These are phyloP conservation scores for Barnettozyma pratensis DNA, from an alignment of 805 yeast genomes.

Conservation along the genomic window DNA sequence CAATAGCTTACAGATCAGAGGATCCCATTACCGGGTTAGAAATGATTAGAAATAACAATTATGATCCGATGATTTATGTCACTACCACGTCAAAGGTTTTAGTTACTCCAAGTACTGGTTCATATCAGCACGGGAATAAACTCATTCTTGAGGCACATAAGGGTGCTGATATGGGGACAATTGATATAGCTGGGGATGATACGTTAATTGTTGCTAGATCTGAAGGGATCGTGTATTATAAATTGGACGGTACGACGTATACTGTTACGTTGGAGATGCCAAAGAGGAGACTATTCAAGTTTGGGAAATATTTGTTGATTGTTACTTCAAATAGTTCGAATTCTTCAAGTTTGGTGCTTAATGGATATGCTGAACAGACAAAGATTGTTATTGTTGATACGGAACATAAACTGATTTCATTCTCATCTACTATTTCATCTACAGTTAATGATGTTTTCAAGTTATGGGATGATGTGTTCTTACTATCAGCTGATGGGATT, in stretches of 20 bases:
- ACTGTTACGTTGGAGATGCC: conserved; percentile 52
- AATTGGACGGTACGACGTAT: conserved; percentile 46
- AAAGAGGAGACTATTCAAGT: conserved; percentile 47
- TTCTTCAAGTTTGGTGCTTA: conserved; percentile 28
- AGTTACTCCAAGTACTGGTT: conserved; percentile 71
- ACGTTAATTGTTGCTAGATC: conserved; percentile 61
- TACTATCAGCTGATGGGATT: conserved; percentile 72
- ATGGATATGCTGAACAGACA: conserved; percentile 38
- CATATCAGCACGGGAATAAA: conserved; percentile 64
- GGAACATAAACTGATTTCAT: conserved; percentile 62
- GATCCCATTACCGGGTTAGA: conserved; percentile 81
- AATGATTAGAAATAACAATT: conserved; percentile 38
- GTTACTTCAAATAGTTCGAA: conserved; percentile 43
- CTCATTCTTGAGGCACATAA: conserved; percentile 36
- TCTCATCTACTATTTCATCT: conserved; percentile 62
- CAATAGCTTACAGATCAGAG: conserved; percentile 60
- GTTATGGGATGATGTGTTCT: conserved; percentile 51
- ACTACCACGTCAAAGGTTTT: conserved; percentile 70
- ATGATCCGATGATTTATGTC: conserved; percentile 55
- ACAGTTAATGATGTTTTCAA: conserved; percentile 54
- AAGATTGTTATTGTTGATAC: conserved; percentile 65
- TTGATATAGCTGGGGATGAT: conserved; percentile 34
- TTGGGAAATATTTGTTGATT: conserved; percentile 52
- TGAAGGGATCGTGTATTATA: conserved; percentile 61
- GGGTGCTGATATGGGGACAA: conserved; percentile 44